Percentiles rank a stretch among this genome's conserved stretches.
Evolutionary conservation across 2,329 filamentous ascomycete species (phyloP).

Genomic region (Mycosphaerella arachidis): DNA sequence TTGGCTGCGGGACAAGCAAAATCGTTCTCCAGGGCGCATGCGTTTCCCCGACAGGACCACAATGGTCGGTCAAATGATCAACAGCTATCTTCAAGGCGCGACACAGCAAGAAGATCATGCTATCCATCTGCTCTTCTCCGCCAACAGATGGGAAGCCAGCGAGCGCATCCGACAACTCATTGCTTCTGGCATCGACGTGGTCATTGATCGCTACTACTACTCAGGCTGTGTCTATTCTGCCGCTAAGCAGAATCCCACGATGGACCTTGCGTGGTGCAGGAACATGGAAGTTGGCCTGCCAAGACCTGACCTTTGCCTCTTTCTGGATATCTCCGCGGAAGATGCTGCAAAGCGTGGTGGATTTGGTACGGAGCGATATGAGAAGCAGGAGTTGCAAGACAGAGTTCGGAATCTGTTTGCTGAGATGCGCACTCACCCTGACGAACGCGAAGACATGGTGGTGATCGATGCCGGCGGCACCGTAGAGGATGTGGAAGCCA

Average conservation of each 20-base stretch:
- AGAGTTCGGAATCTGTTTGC: conserved; percentile 71
- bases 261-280: conserved; percentile 75
- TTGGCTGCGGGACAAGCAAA: conserved; percentile 48
- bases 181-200: conserved; percentile 63
- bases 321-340: conserved; percentile 73
- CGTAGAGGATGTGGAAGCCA: conserved; percentile 49
- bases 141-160: conserved; percentile 78
- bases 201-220: conserved; percentile 93
- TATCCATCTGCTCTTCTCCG: conserved; percentile 84
- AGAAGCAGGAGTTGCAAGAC: conserved; percentile 75
- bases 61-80: conserved; percentile 81
- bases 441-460: conserved; percentile 50
- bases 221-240: conserved; percentile 90
- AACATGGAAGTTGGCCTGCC: conserved; percentile 82
- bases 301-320: conserved; percentile 79
- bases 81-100: conserved; percentile 70
- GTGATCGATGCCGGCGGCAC: conserved; percentile 52
- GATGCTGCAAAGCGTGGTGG: conserved; percentile 73
- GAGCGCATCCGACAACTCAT: conserved; percentile 46
- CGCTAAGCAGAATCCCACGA: conserved; percentile 69
- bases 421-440: conserved; percentile 41
- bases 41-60: conserved; percentile 76
- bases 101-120: conserved; percentile 77
- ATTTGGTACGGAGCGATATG: conserved; percentile 85
- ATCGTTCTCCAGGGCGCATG: conserved; percentile 48